Conservation (phyloP, 805 yeast genomes). For the Lipomyces sp. region DNA sequence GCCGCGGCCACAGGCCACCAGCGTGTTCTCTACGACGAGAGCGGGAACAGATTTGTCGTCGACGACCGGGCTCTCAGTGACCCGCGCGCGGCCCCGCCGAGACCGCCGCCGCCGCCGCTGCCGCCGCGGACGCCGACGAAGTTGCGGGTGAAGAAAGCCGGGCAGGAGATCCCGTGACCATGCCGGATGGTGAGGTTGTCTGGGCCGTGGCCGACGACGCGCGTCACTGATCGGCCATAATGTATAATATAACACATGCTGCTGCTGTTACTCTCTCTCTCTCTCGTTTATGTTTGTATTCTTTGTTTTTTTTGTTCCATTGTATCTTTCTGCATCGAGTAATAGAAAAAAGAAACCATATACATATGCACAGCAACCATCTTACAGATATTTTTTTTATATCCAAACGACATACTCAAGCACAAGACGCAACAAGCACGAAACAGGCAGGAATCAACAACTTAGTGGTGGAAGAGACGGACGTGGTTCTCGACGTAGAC, state of each 20-base stretch:
- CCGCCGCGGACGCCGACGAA: too few species aligned
- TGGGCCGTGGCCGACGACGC: too few species aligned
- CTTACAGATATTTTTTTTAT: constrained; percentile 23
- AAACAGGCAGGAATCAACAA: too few species aligned
- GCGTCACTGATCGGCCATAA: too few species aligned
- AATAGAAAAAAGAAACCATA: too few species aligned
- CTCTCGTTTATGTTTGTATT: background rate
- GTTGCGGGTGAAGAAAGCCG: too few species aligned
- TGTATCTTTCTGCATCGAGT: background rate
- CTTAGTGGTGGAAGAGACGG: constrained; percentile 96
- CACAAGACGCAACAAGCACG: background rate
- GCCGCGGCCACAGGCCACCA: background rate
- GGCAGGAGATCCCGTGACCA: too few species aligned
- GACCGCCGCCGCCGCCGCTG: too few species aligned
- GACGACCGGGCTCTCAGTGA: background rate
- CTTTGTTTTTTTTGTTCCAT: background rate
- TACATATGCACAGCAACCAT: constrained; percentile 1
- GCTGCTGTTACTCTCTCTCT: background rate
- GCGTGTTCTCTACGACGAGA: constrained; percentile 8
- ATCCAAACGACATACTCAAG: background rate
- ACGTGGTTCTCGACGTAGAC: constrained; percentile 97
- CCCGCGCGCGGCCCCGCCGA: too few species aligned
- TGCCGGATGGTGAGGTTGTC: too few species aligned
- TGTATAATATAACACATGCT: background rate
- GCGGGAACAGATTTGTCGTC: constrained; percentile 6